Conservation (phyloP, 176 grass and related monocot genomes). For the Phyllostachys edulis region DNA sequence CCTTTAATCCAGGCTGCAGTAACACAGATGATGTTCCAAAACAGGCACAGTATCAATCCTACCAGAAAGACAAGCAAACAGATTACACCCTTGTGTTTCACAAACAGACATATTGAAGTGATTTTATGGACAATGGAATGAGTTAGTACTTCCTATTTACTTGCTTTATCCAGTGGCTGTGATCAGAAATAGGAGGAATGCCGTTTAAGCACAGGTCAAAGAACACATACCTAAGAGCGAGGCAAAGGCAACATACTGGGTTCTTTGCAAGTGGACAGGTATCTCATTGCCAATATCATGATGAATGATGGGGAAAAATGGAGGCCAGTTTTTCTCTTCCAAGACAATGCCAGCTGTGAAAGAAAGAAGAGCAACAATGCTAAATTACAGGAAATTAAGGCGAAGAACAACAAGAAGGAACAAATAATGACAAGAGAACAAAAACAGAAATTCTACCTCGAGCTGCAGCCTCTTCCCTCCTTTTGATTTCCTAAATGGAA, state of each 20-base stretch:
- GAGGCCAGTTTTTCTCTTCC: slow-evolving; percentile 79
- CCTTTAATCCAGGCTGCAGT: slow-evolving; percentile 67
- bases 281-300: slow-evolving; percentile 77
- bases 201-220: not conserved
- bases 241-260: slow-evolving; percentile 59
- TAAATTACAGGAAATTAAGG: not conserved
- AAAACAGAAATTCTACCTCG: slow-evolving; percentile 32
- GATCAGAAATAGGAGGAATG: not conserved
- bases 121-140: not conserved
- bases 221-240: slow-evolving; percentile 56
- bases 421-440: not conserved
- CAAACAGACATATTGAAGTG: not conserved
- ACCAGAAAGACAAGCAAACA: not conserved
- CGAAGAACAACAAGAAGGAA: not conserved
- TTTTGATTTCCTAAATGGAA: slow-evolving; percentile 51
- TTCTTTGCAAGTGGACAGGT: slow-evolving; percentile 63
- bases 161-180: not conserved
- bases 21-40: slow-evolving; percentile 71
- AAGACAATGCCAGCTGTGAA: slow-evolving; percentile 51
- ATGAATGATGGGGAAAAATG: slow-evolving; percentile 76
- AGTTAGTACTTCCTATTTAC: not conserved
- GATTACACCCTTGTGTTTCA: not conserved
- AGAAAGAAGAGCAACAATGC: not conserved
- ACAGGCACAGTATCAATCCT: slow-evolving; percentile 59
- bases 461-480: slow-evolving; percentile 55